Conservation (phyloP, 768 basidiomycete species). For the Lentinula lateritia region DNA sequence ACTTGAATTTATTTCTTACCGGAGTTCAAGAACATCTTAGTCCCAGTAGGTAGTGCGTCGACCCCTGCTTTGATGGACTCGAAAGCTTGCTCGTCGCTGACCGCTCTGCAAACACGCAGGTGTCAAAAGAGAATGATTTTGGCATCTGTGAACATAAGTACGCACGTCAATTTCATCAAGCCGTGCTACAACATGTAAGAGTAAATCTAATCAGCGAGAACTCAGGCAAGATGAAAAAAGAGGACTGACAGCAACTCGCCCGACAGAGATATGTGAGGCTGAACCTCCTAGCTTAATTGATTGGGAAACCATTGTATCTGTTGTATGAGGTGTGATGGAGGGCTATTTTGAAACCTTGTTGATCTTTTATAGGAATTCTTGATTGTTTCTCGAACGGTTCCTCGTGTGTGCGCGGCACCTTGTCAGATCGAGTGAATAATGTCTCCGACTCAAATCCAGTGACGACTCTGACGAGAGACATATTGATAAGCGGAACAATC, state of each 20-base stretch:
- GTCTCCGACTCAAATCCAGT: no score
- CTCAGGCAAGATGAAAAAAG: background rate
- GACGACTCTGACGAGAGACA: no score
- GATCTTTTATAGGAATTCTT: no score
- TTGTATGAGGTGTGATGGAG: no score
- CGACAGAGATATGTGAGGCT: constrained; percentile 28
- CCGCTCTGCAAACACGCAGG: constrained; percentile 18
- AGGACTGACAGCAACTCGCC: constrained; percentile 31
- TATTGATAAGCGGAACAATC: no score
- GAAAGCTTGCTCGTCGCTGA: constrained; percentile 56
- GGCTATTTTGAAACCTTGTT: no score
- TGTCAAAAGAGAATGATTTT: background rate
- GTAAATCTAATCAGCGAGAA: background rate
- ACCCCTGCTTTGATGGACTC: constrained; percentile 53
- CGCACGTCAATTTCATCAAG: constrained; percentile 54
- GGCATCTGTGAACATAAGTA: background rate
- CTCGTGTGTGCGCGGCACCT: no score
- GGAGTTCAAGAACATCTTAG: constrained; percentile 44
- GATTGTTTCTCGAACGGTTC: no score
- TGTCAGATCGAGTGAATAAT: no score
- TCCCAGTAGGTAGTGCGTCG: constrained; percentile 34
- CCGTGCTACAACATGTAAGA: constrained; percentile 27
- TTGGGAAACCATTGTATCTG: constrained; percentile 20
- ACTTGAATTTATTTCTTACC: constrained; percentile 9
- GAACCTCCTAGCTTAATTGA: constrained; percentile 33